Conservation (phyloP, 2,329 filamentous ascomycete species). For the Fonsecaea monophora region DNA sequence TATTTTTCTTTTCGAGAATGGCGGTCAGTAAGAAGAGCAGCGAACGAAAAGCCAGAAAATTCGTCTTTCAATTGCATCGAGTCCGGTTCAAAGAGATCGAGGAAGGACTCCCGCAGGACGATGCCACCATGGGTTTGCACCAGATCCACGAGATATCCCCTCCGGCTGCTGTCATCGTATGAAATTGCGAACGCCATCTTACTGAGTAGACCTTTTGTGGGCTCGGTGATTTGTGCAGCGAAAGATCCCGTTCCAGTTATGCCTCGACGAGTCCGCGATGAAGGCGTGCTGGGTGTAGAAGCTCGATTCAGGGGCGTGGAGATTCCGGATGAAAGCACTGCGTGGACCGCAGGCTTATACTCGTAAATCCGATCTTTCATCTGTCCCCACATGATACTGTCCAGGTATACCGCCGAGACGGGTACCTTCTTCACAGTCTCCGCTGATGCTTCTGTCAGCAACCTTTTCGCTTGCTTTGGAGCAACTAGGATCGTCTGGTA, state of each 20-base stretch:
- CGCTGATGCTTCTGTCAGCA: conserved; percentile 45
- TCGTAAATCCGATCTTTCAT: conserved; percentile 51
- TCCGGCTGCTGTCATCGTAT: conserved; percentile 66
- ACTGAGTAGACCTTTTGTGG: conserved; percentile 65
- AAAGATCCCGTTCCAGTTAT: conserved; percentile 28
- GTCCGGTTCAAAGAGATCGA: conserved; percentile 69
- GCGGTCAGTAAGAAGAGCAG: conserved; percentile 82
- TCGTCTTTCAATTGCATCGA: conserved; percentile 62
- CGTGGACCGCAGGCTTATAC: conserved; percentile 38
- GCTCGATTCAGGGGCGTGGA: conserved; percentile 49
- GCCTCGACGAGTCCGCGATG: conserved; percentile 50
- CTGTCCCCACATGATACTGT: conserved; percentile 55
- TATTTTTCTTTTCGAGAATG: conserved; percentile 90
- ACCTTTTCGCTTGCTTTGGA: conserved; percentile 52
- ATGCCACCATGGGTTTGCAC: conserved; percentile 75
- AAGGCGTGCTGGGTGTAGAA: conserved; percentile 56
- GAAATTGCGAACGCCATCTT: conserved; percentile 90
- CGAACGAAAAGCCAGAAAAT: conserved; percentile 71
- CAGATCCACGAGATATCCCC: conserved; percentile 63
- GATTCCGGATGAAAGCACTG: conserved; percentile 37
- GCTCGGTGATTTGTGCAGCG: background rate
- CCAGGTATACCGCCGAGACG: conserved; percentile 54
- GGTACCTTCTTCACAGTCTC: conserved; percentile 50
- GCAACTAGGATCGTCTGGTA: conserved; percentile 50
- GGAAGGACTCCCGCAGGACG: conserved; percentile 77